These are phyloP conservation scores for Trichoderma erinaceum DNA, from an alignment of 495 filamentous ascomycete genomes.

Conservation along the genomic window DNA sequence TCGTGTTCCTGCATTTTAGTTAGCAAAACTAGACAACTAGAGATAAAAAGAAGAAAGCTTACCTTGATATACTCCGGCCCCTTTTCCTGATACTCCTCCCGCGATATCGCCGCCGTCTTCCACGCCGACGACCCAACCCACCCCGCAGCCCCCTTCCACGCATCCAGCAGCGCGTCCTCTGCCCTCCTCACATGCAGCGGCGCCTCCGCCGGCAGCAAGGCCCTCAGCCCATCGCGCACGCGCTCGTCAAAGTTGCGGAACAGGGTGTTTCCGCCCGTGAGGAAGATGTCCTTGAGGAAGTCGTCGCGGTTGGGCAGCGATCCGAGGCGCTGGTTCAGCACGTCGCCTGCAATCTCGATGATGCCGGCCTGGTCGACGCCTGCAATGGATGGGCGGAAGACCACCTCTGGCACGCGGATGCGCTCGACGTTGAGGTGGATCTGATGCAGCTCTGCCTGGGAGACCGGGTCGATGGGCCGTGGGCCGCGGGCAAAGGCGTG, in stretches of 20 bases:
- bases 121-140: conserved; percentile 55
- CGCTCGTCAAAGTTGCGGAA: conserved; percentile 85
- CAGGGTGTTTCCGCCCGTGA: conserved; percentile 88
- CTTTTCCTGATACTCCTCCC: conserved; percentile 77
- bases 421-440: conserved; percentile 94
- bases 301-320: conserved; percentile 48
- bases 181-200: conserved; percentile 63
- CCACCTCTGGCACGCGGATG: conserved; percentile 90
- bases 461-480: conserved; percentile 74
- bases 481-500: conserved; percentile 87
- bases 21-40: conserved; percentile 13
- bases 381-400: conserved; percentile 89
- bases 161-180: conserved; percentile 68
- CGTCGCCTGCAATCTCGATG: conserved; percentile 80
- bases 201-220: conserved; percentile 63
- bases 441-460: conserved; percentile 75
- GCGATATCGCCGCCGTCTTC: conserved; percentile 50
- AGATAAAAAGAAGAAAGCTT: not conserved
- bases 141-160: conserved; percentile 85
- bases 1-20: conserved; percentile 60
- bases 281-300: conserved; percentile 78
- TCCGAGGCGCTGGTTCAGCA: conserved; percentile 70
- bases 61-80: conserved; percentile 83
- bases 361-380: conserved; percentile 92
- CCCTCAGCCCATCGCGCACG: conserved; percentile 62